Base-by-base conservation (phyloP, 2,329 filamentous ascomycete species). In the Paracoccidioides brasiliensis region DNA sequence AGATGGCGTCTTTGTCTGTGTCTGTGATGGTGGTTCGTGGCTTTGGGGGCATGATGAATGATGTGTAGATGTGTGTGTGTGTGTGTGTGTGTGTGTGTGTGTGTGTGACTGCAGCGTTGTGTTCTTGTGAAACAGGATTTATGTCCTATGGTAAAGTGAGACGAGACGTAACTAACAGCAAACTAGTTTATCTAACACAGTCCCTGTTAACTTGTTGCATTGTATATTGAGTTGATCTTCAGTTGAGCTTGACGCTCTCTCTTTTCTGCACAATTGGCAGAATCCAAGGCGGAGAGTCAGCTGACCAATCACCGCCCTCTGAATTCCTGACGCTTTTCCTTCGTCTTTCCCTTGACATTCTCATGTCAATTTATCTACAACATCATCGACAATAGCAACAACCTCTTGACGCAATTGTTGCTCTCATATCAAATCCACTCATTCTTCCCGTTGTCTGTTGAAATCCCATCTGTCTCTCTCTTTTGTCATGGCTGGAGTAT, bases 401-500 rank as follows among this genome's bases (percentile, higher is more conserved):
- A 15, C n/a, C 45, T n/a, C 12, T 33, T n/a, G 30, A 38, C 46
- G 40, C 50, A 52, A 52, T 33, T 54, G 42, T 15, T 43, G 38
- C 41, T 33, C 33, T 22, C 42, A 48, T 48, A n/a, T 15, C 15
- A 15, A 37, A 38, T 7, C 37, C 7, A 7, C 12, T 12, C 37
- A 7, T 38, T 12, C 3, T 38, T 2, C 37, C 8, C 32, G 38
- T 15, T 54, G n/a, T 22, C 33, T 15, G 30, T 54, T n/a, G 3
- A 32, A 45, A 2, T 60, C 56, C 52, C 44, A 32, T 56, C 61
- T 63, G 58, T 55, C 57, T 48, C 14, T 22, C 46, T 59, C 50
- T 53, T 57, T 67, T 74, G 79, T 70, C 74, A 86, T 86, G 83
- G 68, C 78, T 65, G 75, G 75, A 62, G 79, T 85, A 76, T 72